Percentiles rank a stretch among this genome's conserved stretches.
Evolutionary conservation across 495 filamentous ascomycete genomes (phyloP).

Genomic region (Hypoxylon perforatum): DNA sequence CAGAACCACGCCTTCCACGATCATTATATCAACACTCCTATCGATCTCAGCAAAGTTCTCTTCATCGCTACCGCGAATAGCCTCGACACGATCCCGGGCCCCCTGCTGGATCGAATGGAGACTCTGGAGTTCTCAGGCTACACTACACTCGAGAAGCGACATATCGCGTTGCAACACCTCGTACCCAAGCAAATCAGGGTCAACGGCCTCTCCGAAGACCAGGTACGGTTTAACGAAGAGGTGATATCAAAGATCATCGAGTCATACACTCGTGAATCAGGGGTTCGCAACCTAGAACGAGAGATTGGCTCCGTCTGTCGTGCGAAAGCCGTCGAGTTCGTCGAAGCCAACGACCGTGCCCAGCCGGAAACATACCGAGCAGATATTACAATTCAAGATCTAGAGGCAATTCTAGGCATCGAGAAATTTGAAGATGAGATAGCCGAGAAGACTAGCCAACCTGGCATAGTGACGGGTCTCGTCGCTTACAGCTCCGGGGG

Average conservation of each 20-base stretch:
- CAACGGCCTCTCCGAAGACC: constrained; percentile 78
- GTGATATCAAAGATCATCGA: constrained; percentile 95
- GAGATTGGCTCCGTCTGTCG: constrained; percentile 95
- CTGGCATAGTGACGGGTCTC: constrained; percentile 95
- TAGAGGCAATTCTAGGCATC: constrained; percentile 92
- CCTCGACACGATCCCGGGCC: constrained; percentile 92
- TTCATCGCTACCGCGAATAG: constrained; percentile 99
- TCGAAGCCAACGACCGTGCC: constrained; percentile 86
- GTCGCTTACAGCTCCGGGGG: constrained; percentile 96
- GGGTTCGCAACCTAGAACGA: constrained; percentile 94
- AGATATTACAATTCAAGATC: constrained; percentile 75
- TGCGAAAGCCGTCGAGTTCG: constrained; percentile 93
- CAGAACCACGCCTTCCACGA: constrained; percentile 96
- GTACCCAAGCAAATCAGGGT: constrained; percentile 89
- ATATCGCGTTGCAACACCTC: constrained; percentile 92
- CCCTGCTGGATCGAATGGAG: constrained; percentile 98
- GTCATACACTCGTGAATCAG: constrained; percentile 96
- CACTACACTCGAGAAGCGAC: constrained; percentile 96
- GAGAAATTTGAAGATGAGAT: constrained; percentile 97
- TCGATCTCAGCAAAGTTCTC: constrained; percentile 94
- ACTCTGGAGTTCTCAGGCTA: constrained; percentile 92
- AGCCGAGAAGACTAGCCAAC: constrained; percentile 84
- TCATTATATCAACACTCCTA: constrained; percentile 96
- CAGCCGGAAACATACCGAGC: constrained; percentile 77
- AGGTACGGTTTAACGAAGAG: constrained; percentile 80